phyloP scores from a whole-genome alignment of 2,329 filamentous ascomycete species.

The Nothopassalora personata region DNA sequence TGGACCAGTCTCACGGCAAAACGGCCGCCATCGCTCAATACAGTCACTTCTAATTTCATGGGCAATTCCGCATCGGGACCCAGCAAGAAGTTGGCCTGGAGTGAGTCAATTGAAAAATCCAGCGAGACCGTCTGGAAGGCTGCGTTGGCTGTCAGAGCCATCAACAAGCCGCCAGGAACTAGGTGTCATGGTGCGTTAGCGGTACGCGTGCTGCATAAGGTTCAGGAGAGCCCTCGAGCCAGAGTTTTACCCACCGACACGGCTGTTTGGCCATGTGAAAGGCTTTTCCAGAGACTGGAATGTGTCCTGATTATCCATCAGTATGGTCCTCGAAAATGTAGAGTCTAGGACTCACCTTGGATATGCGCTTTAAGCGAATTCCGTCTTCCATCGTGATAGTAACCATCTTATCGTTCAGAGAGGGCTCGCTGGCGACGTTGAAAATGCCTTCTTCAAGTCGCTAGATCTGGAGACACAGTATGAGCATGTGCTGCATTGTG shows the following conservation, averaged over 20 bases:
- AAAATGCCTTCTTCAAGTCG: too few species aligned
- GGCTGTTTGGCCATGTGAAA: background rate
- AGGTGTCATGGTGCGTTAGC: background rate
- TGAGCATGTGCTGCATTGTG: background rate
- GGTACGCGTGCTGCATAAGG: background rate
- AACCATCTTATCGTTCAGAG: background rate
- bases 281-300: background rate
- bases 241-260: background rate
- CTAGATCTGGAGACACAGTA: too few species aligned
- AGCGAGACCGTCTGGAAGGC: background rate
- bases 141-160: background rate
- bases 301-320: background rate
- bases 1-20: constrained; percentile 3
- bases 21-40: constrained; percentile 8
- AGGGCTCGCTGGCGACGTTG: background rate
- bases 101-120: background rate
- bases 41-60: constrained; percentile 1
- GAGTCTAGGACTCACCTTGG: background rate
- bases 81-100: constrained; percentile 5
- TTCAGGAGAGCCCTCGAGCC: background rate
- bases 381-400: background rate
- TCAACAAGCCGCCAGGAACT: background rate
- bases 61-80: background rate
- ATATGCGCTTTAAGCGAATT: background rate
- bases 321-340: background rate